A percentile compares a stretch with the other conserved stretches of the same genome.
Conservation (phyloP, 2,329 filamentous ascomycete genomes). For the Capronia epimyces region DNA sequence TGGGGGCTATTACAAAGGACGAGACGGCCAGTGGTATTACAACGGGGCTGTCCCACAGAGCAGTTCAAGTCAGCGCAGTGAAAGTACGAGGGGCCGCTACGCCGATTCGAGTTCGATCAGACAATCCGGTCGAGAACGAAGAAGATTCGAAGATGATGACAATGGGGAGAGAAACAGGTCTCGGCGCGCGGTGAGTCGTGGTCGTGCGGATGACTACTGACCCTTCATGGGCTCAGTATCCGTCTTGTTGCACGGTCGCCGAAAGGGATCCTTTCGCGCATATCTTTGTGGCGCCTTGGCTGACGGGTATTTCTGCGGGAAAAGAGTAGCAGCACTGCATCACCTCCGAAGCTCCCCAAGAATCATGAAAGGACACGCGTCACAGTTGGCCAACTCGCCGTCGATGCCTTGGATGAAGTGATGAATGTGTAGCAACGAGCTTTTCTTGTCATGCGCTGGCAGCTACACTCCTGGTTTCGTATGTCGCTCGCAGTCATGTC, state of each 20-base stretch:
- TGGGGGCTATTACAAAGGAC: slow-evolving; percentile 28
- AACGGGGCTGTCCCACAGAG: slow-evolving; percentile 23
- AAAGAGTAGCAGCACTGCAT: slow-evolving; percentile 7
- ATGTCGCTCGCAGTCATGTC: background rate
- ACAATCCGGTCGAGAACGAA: slow-evolving; percentile 15
- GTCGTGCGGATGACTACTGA: slow-evolving; percentile 16
- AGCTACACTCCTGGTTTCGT: background rate
- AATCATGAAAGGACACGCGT: slow-evolving; percentile 10
- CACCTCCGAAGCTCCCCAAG: slow-evolving; percentile 1
- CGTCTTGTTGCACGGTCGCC: background rate
- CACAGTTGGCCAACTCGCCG: slow-evolving; percentile 10
- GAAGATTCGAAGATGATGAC: slow-evolving; percentile 16
- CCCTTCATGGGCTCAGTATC: background rate
- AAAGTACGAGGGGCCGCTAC: slow-evolving; percentile 12
- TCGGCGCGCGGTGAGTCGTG: slow-evolving; percentile 20
- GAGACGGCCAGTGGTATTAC: slow-evolving; percentile 29
- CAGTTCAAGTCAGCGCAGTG: slow-evolving; percentile 18
- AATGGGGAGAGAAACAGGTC: slow-evolving; percentile 6
- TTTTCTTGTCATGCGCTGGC: background rate
- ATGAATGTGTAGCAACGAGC: background rate
- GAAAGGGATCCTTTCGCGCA: background rate
- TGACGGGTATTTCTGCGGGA: slow-evolving; percentile 1
- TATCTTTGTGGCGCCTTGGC: background rate
- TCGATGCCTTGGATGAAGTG: slow-evolving; percentile 7
- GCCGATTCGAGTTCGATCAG: slow-evolving; percentile 14